A percentile compares a stretch with the other conserved stretches of the same genome.
Conservation (phyloP, 2,329 filamentous ascomycete genomes). For the Phyllosticta citriasiana region DNA sequence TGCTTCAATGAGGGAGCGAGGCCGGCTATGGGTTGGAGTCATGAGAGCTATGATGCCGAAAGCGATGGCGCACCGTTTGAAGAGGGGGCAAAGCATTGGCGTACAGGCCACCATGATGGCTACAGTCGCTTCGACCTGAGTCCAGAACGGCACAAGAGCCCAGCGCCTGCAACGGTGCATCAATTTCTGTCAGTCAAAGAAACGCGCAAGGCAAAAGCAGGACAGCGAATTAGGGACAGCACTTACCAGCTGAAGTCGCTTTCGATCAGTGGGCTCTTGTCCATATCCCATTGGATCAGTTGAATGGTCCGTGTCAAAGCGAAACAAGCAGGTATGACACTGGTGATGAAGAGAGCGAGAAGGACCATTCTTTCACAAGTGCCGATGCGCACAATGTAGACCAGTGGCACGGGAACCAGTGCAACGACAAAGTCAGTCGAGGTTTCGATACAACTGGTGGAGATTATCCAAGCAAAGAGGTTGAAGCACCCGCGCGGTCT, state of each 20-base stretch:
- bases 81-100: background rate
- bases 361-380: background rate
- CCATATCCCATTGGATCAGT: background rate
- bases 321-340: background rate
- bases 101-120: conserved; percentile 7
- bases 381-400: background rate
- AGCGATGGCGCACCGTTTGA: background rate
- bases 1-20: background rate
- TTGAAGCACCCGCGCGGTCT: conserved; percentile 2
- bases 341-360: background rate
- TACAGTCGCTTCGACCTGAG: conserved; percentile 3
- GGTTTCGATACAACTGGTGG: background rate
- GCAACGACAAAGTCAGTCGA: background rate
- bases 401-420: background rate
- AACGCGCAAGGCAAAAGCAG: background rate
- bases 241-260: background rate
- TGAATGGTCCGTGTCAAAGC: background rate
- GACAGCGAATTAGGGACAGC: background rate
- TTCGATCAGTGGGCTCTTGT: background rate
- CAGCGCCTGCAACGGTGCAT: background rate
- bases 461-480: background rate
- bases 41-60: background rate
- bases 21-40: background rate
- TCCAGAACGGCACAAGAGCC: conserved; percentile 8
- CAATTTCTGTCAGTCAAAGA: background rate